phyloP scores from a whole-genome alignment of 78 protist species.

The Dictyostelium purpureum region DNA sequence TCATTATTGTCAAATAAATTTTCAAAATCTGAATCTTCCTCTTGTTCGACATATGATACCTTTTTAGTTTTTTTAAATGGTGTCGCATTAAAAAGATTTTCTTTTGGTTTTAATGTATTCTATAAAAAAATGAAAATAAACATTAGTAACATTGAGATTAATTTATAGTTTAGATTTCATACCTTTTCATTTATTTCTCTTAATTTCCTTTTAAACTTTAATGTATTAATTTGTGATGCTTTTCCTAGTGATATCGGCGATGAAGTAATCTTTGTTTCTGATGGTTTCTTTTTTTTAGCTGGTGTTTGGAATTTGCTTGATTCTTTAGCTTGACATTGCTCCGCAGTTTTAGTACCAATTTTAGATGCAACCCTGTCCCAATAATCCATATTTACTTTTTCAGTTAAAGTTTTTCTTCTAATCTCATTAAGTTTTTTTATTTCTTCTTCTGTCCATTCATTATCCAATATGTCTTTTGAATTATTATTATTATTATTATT shows the following conservation, averaged over 20 bases:
- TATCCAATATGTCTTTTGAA: too few species aligned
- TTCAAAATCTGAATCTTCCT: too few species aligned
- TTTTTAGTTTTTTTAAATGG: neutral
- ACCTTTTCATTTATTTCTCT: neutral
- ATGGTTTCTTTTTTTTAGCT: neutral
- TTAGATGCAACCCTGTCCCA: conserved; percentile 24
- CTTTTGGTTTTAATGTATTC: neutral
- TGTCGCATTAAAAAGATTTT: neutral
- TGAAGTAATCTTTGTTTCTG: neutral
- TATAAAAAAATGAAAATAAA: too few species aligned
- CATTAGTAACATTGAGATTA: too few species aligned
- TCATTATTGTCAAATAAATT: too few species aligned
- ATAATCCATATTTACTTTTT: neutral
- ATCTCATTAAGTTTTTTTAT: neutral
- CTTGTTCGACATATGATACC: neutral
- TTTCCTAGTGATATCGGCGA: conserved; percentile 23
- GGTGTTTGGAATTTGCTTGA: conserved; percentile 21
- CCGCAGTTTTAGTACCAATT: conserved; percentile 42
- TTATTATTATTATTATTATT: neutral
- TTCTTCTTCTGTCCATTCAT: conserved; percentile 33
- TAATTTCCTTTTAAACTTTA: neutral
- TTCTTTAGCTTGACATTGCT: conserved; percentile 36
- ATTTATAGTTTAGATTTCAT: too few species aligned
- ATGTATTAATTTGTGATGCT: neutral
- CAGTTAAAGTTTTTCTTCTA: neutral